These are phyloP conservation scores for Tulasnella sp. DNA, from an alignment of 768 basidiomycete genomes.

Conservation along the genomic window DNA sequence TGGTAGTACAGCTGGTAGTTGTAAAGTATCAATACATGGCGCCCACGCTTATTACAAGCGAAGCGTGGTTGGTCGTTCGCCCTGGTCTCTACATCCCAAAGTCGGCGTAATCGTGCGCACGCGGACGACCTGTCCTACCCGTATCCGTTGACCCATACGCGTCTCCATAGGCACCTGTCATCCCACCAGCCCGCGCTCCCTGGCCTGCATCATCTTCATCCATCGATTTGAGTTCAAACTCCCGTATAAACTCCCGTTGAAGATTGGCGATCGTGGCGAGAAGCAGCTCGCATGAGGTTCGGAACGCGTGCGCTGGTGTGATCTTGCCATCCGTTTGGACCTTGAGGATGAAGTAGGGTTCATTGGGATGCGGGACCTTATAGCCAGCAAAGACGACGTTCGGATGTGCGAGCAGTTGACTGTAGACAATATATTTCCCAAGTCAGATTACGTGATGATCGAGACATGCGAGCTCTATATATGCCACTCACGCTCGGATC, in stretches of 20 bases:
- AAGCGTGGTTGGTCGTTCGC: too few species aligned
- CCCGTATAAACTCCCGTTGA: conserved; percentile 28
- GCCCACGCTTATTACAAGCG: too few species aligned
- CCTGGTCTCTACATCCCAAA: conserved; percentile 1
- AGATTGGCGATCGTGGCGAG: conserved; percentile 45
- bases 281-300: conserved; percentile 72
- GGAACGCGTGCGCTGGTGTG: conserved; percentile 72
- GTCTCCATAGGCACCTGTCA: conserved; percentile 7
- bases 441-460: background rate
- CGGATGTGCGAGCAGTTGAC: conserved; percentile 82
- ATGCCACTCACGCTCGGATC: conserved; percentile 72
- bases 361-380: conserved; percentile 93
- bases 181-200: background rate
- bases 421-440: conserved; percentile 25
- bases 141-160: conserved; percentile 8
- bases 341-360: conserved; percentile 89
- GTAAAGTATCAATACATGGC: too few species aligned
- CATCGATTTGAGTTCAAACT: conserved; percentile 23
- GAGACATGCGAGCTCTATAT: background rate
- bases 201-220: conserved; percentile 14
- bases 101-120: conserved; percentile 14
- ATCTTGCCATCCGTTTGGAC: conserved; percentile 86
- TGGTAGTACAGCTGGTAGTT: too few species aligned
- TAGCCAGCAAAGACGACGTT: conserved; percentile 92
- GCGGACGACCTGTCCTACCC: background rate